Conservation (phyloP, 768 basidiomycete genomes). For the Xerocomus brunneocitrinus region DNA sequence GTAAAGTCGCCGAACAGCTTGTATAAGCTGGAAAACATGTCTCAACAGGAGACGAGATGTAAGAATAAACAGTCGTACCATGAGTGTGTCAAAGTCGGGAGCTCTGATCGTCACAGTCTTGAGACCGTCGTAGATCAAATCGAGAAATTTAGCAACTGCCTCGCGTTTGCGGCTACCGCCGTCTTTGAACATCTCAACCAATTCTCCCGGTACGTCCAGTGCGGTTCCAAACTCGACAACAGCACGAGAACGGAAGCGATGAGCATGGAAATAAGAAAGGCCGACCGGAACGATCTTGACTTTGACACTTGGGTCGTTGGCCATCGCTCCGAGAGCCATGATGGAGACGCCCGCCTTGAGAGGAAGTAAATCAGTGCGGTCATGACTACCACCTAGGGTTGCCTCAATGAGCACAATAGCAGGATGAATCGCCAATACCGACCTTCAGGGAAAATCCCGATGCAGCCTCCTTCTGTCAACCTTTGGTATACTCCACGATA, state of each 20-base stretch:
- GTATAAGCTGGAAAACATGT: conserved; percentile 63
- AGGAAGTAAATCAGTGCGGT: conserved; percentile 92
- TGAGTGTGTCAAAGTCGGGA: conserved; percentile 95
- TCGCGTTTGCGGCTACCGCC: conserved; percentile 87
- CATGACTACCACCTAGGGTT: conserved; percentile 89
- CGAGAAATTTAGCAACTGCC: conserved; percentile 83
- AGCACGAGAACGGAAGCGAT: conserved; percentile 91
- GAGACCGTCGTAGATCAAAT: conserved; percentile 86
- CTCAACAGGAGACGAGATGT: conserved; percentile 1
- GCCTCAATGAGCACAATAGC: background rate
- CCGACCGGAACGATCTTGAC: conserved; percentile 92
- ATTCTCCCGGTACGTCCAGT: conserved; percentile 84
- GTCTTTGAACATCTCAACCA: conserved; percentile 85
- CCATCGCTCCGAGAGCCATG: conserved; percentile 98
- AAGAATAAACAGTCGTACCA: conserved; percentile 52
- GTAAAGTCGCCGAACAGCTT: conserved; percentile 90
- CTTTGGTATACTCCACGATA: conserved; percentile 89
- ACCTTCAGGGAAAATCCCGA: conserved; percentile 99
- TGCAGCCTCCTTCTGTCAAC: conserved; percentile 80
- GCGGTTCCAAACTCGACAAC: conserved; percentile 96
- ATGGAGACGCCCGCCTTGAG: conserved; percentile 96
- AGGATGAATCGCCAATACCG: conserved; percentile 8
- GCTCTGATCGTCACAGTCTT: conserved; percentile 96
- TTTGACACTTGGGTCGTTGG: conserved; percentile 74
- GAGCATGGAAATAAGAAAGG: conserved; percentile 68